Evolutionary conservation across 176 grass and related monocot species (phyloP).

Genomic region (Dendrocalamus sinicus): DNA sequence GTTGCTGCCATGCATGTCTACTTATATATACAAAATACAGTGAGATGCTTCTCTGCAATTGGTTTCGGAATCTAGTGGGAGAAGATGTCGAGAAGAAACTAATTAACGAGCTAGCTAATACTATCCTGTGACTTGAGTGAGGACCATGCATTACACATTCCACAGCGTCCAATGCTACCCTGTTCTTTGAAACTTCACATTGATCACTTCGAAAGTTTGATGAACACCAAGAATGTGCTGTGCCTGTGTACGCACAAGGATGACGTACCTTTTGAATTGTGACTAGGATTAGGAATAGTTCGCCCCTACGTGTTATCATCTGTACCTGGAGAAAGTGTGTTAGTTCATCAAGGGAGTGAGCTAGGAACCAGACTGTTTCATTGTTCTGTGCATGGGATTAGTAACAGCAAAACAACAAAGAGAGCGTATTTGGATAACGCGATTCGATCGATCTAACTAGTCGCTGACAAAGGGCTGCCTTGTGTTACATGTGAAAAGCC

Average conservation of each 20-base stretch:
- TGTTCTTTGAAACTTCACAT: background rate
- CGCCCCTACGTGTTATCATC: background rate
- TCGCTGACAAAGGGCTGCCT: background rate
- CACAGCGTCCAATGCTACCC: background rate
- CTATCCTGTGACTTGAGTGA: background rate
- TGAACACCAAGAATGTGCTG: slow-evolving; percentile 19
- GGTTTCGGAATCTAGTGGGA: slow-evolving; percentile 26
- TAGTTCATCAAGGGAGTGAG: background rate
- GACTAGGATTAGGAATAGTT: background rate
- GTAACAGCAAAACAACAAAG: background rate
- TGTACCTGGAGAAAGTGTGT: background rate
- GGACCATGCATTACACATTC: background rate
- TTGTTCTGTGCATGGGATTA: background rate
- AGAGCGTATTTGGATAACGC: no score
- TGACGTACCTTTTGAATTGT: background rate
- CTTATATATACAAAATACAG: background rate
- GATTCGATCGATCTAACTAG: background rate
- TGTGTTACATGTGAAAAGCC: background rate
- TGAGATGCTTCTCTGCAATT: slow-evolving; percentile 22
- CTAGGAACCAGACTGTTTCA: background rate
- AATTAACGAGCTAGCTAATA: background rate
- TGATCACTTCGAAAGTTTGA: background rate
- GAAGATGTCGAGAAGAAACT: background rate
- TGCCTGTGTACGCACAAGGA: background rate
- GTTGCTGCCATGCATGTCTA: slow-evolving; percentile 16